Percentiles rank a stretch among this genome's conserved stretches.
Evolutionary conservation across 2,329 filamentous ascomycete genomes (phyloP).

Genomic region (Exophiala alcalophila): DNA sequence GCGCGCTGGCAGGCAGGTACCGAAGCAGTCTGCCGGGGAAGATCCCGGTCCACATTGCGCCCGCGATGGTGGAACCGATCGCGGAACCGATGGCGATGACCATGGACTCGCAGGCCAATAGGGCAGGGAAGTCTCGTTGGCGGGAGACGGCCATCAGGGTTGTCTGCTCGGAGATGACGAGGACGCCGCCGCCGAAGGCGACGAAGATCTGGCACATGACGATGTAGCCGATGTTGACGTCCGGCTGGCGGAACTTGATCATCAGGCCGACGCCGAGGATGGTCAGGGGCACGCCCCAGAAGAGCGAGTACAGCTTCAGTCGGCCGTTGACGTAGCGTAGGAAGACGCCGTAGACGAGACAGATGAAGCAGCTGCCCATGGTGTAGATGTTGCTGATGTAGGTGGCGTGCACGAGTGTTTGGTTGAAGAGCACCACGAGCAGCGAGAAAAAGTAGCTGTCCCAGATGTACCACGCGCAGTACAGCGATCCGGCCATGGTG

Average conservation of each 20-base stretch:
- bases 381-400: slow-evolving; percentile 51
- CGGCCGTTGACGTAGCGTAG: slow-evolving; percentile 46
- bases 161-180: slow-evolving; percentile 54
- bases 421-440: slow-evolving; percentile 24
- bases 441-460: slow-evolving; percentile 32
- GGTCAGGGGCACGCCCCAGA: slow-evolving; percentile 49
- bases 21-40: slow-evolving; percentile 38
- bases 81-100: slow-evolving; percentile 36
- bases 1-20: slow-evolving; percentile 28
- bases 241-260: slow-evolving; percentile 52
- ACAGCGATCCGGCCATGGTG: slow-evolving; percentile 25
- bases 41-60: slow-evolving; percentile 38
- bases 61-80: slow-evolving; percentile 34
- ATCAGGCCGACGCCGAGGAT: slow-evolving; percentile 52
- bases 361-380: slow-evolving; percentile 52
- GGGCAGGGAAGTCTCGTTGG: slow-evolving; percentile 50
- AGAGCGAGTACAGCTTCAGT: slow-evolving; percentile 50
- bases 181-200: slow-evolving; percentile 50
- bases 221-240: slow-evolving; percentile 49
- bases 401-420: slow-evolving; percentile 25
- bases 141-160: slow-evolving; percentile 54
- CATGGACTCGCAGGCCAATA: slow-evolving; percentile 36
- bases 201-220: slow-evolving; percentile 55
- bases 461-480: slow-evolving; percentile 34
- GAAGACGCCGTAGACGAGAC: slow-evolving; percentile 51